Percentiles rank a stretch among this genome's conserved stretches.
phyloP scores from a whole-genome alignment of 768 basidiomycete species.

The Psilocybe sp. region DNA sequence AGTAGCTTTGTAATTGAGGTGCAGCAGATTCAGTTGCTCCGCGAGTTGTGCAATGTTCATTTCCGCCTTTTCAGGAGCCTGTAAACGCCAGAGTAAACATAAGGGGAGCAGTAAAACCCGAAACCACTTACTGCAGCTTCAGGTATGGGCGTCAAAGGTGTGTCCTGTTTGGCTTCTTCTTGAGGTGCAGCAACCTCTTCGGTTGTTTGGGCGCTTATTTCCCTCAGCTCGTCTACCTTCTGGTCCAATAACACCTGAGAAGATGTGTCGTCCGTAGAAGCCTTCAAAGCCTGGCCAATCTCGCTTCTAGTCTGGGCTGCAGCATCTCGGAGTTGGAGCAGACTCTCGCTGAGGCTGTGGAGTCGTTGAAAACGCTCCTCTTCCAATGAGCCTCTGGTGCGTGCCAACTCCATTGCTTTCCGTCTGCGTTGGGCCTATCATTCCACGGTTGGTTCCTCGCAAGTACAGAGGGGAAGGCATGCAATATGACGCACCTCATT shows the following conservation, averaged over 20 bases:
- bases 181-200: no score
- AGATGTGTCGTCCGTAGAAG: not conserved
- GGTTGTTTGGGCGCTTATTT: no score
- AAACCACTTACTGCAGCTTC: no score
- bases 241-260: no score
- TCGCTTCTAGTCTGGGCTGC: conserved; percentile 10
- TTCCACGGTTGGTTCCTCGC: not conserved
- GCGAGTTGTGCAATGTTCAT: conserved; percentile 25
- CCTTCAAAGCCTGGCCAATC: conserved; percentile 9
- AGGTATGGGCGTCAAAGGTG: no score
- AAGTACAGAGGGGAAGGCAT: not conserved
- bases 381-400: conserved; percentile 57
- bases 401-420: conserved; percentile 43
- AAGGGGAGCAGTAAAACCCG: no score
- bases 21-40: conserved; percentile 41
- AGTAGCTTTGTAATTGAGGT: conserved; percentile 46
- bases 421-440: conserved; percentile 54
- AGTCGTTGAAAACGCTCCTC: conserved; percentile 55
- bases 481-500: conserved; percentile 50
- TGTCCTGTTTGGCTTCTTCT: no score
- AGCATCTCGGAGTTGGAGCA: conserved; percentile 36
- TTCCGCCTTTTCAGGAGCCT: not conserved
- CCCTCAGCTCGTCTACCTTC: no score
- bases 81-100: no score
- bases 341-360: conserved; percentile 34